Conservation (phyloP, 495 filamentous ascomycete genomes). For the Xylaria bambusicola region DNA sequence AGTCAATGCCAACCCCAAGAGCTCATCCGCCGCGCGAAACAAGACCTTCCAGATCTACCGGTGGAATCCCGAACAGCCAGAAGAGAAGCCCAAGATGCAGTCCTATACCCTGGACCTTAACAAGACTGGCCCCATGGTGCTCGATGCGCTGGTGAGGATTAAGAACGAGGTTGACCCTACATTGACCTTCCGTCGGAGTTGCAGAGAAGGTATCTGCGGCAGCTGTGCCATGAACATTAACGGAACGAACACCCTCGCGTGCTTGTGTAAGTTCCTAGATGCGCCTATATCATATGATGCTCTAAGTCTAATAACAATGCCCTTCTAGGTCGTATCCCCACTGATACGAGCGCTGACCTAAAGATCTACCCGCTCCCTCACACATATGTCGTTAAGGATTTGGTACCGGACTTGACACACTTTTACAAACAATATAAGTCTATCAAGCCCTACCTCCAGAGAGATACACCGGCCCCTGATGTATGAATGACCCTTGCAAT, state of each 20-base stretch:
- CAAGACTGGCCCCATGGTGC: conserved; percentile 97
- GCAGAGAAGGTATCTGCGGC: conserved; percentile 96
- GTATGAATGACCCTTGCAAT: conserved; percentile 51
- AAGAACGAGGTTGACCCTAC: conserved; percentile 99
- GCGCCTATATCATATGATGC: background rate
- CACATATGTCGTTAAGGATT: conserved; percentile 98
- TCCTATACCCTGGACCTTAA: conserved; percentile 91
- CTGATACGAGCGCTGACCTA: conserved; percentile 73
- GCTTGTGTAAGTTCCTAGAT: conserved; percentile 77
- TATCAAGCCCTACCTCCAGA: conserved; percentile 97
- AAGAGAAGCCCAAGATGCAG: conserved; percentile 93
- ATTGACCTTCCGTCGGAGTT: conserved; percentile 91
- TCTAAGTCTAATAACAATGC: conserved; percentile 4
- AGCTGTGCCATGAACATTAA: conserved; percentile 99
- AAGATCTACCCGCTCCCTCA: conserved; percentile 99
- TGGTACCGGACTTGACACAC: conserved; percentile 93
- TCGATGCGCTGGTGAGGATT: conserved; percentile 94
- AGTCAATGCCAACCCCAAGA: conserved; percentile 57
- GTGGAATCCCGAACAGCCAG: conserved; percentile 92
- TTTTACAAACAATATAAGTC: conserved; percentile 99
- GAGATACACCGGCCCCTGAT: conserved; percentile 73
- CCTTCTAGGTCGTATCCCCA: conserved; percentile 82
- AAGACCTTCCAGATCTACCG: conserved; percentile 99
- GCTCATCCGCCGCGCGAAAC: conserved; percentile 60
- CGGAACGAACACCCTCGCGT: conserved; percentile 93